phyloP scores from a whole-genome alignment of 2,329 filamentous ascomycete species.

The Cadophora sp. region DNA sequence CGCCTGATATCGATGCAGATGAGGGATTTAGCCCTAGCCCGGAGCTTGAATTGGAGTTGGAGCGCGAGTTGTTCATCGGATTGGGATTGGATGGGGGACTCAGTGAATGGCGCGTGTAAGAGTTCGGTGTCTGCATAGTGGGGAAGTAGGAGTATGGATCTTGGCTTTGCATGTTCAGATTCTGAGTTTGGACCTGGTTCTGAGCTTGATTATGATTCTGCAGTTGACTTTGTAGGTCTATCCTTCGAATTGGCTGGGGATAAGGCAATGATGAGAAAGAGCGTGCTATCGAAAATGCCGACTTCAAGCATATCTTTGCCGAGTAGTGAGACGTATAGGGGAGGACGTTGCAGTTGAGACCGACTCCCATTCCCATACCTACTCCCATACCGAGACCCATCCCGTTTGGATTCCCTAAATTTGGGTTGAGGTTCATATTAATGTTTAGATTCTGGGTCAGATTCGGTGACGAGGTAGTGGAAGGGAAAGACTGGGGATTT shows the following conservation, averaged over 20 bases:
- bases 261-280: slow-evolving; percentile 55
- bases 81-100: neutral
- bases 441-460: no score
- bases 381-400: neutral
- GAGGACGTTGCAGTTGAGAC: slow-evolving; percentile 39
- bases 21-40: no score
- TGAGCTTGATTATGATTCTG: neutral
- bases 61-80: neutral
- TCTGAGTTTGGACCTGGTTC: neutral
- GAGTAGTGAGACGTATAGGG: slow-evolving; percentile 56
- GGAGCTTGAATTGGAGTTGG: neutral
- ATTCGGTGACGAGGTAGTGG: neutral
- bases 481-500: slow-evolving; percentile 6
- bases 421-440: no score
- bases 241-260: slow-evolving; percentile 40
- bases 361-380: neutral
- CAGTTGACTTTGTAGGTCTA: neutral
- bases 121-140: slow-evolving; percentile 6
- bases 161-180: neutral
- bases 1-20: no score
- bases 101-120: neutral
- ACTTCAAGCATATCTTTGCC: slow-evolving; percentile 56
- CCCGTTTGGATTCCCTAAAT: neutral
- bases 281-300: slow-evolving; percentile 55
- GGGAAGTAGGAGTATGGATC: slow-evolving; percentile 24